Conservation (phyloP, 805 yeast genomes). For the Sporopachydermia lactativora region DNA sequence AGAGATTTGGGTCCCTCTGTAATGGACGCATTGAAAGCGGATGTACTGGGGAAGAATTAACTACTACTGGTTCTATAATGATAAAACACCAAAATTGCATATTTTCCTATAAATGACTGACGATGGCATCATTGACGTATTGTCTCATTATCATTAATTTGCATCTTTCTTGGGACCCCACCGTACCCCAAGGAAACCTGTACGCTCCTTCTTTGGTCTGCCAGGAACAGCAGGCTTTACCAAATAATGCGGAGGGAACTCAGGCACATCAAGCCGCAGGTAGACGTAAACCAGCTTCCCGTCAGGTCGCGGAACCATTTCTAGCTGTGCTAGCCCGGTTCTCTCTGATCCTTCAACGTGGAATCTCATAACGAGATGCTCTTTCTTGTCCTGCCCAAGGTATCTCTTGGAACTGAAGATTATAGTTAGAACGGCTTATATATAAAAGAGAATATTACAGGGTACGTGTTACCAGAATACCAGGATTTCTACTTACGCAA, state of each 20-base stretch:
- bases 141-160: no score
- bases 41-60: slow-evolving; percentile 5
- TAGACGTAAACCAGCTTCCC: slow-evolving; percentile 53
- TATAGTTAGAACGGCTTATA: not conserved
- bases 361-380: slow-evolving; percentile 72
- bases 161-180: slow-evolving; percentile 80
- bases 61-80: slow-evolving; percentile 2
- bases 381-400: slow-evolving; percentile 47
- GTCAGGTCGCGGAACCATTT: slow-evolving; percentile 43
- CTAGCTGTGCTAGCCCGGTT: slow-evolving; percentile 63
- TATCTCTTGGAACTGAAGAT: not conserved
- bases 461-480: no score
- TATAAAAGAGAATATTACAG: no score
- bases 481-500: slow-evolving; percentile 27
- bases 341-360: slow-evolving; percentile 61
- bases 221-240: slow-evolving; percentile 40
- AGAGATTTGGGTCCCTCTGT: slow-evolving; percentile 10
- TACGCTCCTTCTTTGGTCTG: slow-evolving; percentile 24
- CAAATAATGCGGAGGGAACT: slow-evolving; percentile 51
- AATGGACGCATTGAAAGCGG: not conserved
- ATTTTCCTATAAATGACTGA: no score
- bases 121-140: no score
- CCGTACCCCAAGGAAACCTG: slow-evolving; percentile 65
- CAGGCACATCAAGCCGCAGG: slow-evolving; percentile 65
- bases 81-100: no score